phyloP scores from a whole-genome alignment of 768 basidiomycete genomes.

The Suillus discolor region DNA sequence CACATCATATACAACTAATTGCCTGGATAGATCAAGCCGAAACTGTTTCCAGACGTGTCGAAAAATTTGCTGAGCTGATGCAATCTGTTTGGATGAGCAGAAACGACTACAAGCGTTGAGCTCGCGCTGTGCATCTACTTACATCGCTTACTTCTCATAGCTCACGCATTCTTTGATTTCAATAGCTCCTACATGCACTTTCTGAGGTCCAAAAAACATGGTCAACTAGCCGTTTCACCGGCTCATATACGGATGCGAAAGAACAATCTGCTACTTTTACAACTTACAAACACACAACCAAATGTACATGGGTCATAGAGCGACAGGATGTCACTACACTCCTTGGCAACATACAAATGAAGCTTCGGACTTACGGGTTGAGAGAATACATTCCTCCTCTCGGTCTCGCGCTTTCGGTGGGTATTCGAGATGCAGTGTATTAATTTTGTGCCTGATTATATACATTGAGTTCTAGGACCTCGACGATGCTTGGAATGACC shows the following conservation, averaged over 20 bases:
- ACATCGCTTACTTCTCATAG: background rate
- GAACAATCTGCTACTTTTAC: constrained; percentile 71
- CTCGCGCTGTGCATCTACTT: constrained; percentile 54
- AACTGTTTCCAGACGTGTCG: constrained; percentile 89
- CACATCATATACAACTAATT: background rate
- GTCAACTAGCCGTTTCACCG: constrained; percentile 63
- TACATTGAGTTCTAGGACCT: constrained; percentile 51
- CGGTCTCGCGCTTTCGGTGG: constrained; percentile 63
- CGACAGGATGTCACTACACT: constrained; percentile 85
- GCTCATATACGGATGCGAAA: constrained; percentile 83
- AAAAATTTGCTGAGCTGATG: constrained; percentile 96
- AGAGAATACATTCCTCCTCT: constrained; percentile 79
- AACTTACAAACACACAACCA: constrained; percentile 82
- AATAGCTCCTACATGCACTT: constrained; percentile 67
- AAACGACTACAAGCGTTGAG: constrained; percentile 93
- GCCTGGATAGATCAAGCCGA: constrained; percentile 80
- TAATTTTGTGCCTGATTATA: constrained; percentile 14
- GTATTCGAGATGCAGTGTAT: constrained; percentile 18
- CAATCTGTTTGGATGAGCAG: constrained; percentile 85
- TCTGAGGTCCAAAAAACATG: constrained; percentile 69
- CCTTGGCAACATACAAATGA: constrained; percentile 92
- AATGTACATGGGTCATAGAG: constrained; percentile 88
- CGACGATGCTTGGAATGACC: constrained; percentile 72
- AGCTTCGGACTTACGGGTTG: constrained; percentile 87
- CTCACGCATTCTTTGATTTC: background rate